Base-by-base conservation (phyloP, 352 stramenopile genomes). In the Globisporangium barbulae region DNA sequence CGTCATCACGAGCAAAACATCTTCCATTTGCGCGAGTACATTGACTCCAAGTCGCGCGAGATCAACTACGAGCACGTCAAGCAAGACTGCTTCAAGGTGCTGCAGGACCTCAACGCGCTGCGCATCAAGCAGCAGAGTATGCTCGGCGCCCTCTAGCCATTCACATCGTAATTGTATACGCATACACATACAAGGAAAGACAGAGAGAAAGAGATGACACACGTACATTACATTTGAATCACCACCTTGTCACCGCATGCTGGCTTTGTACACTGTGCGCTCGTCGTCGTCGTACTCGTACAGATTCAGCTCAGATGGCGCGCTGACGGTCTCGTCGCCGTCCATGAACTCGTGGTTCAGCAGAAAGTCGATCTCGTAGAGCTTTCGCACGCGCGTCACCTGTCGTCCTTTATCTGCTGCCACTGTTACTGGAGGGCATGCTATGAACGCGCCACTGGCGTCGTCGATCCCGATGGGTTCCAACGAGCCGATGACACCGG, bases 1-100 rank as follows among this genome's bases (percentile, higher is more conserved):
- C 78, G 87, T 10, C 87, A 96, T 65, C 91, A 97, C 67, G 89
- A 97, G 69, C 90, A 97, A 69, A 97, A 92, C 50, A 97, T 98
- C 53, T 97, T 97, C 72, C 87, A 93, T 65, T 61, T 97, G 28
- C 85, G 83, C 65, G 92, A 97, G 54, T 97, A 83, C 61, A 85
- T 96, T 28, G 91, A 96, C 65, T 81, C 85, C 28, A 97, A 97
- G 69, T 81, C 81, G 56, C 76, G 89, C 57, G 89, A 97, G 63
- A 90, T 96, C 53, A 85, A 97, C 72, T 97, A 96, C 67, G 83
- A 97, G 30, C 78, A 81, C 57, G 69, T 96, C 42, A 93, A 92
- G 68, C 81, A 90, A 35, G 75, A 94, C 67, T 96, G 82, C 61
- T 73, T 93, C 57, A 83, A 85, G 57, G 76, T 81, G 25, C 64